Base-by-base conservation (phyloP, 2,329 filamentous ascomycete genomes). In the Cladosporium sp. region DNA sequence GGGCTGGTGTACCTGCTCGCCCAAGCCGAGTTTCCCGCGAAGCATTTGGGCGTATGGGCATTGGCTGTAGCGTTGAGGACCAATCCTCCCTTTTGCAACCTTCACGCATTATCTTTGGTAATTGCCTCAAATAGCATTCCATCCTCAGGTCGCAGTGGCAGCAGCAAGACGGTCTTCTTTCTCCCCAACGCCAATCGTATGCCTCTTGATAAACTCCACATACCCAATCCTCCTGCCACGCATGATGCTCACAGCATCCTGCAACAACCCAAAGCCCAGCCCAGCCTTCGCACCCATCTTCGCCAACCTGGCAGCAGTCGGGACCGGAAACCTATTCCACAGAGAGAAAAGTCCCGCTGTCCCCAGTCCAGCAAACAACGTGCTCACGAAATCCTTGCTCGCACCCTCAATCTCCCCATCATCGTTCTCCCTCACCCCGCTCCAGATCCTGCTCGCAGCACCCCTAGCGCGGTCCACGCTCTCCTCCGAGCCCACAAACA, bases 281-380 rank as follows among this genome's bases (percentile, higher is more conserved):
- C 92, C 91, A 59, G 90, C 84, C 60, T 86, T 75, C 43, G 96
- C 74, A 1, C 90, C 92, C 61, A 87, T 81, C 66, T 84, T 87
- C 46, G 90, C 89, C 41, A 89, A 93, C 56, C 74, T 64, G 35
- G 72, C 72, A 16, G 73, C 70, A 19, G 70, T 76, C 18, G 85
- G 83, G 31, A 92, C 73, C 33, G 90, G 87, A 63, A 96, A 88
- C 40, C 84, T 80, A 74, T 91, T 87, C 81, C 87, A 86, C 54
- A 90, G 74, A 67, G 90, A 95, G 76, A 95, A 96, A 8, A 84
- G 78, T 2, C 92, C 92, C 0, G 91, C 89, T 34, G 93, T 85
- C 0, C 87, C 86, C 68, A 95, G 74, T 43, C 88, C 91, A 22
- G 93, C 90, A 54, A 91, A 77, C 5, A 89, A 82, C 1, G 88